Percentiles rank a stretch among this genome's conserved stretches.
Conservation (phyloP, 1,284 basidiomycete genomes). For the Amylostereum chailletii region DNA sequence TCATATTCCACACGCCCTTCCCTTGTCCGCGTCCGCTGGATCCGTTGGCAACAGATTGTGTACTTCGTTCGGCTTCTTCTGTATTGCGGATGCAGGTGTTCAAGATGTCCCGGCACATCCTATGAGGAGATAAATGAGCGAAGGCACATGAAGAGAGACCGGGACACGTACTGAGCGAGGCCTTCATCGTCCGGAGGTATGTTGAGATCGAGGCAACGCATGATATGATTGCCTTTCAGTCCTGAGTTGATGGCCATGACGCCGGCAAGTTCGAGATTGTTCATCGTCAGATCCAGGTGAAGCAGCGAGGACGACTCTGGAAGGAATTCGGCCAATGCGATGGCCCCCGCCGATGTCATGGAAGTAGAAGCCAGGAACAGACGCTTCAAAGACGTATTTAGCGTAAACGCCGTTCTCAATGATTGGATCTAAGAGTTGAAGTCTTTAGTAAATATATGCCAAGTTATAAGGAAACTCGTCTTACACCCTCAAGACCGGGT, state of each 20-base stretch:
- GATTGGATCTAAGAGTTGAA: conserved; percentile 64
- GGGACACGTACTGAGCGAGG: conserved; percentile 60
- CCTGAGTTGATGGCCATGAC: conserved; percentile 88
- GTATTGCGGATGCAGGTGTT: conserved; percentile 87
- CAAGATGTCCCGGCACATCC: conserved; percentile 71
- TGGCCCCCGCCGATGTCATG: conserved; percentile 81
- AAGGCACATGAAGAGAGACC: conserved; percentile 31
- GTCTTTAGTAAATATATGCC: neutral
- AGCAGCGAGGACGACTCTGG: conserved; percentile 83
- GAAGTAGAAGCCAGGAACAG: conserved; percentile 85
- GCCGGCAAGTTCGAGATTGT: conserved; percentile 80
- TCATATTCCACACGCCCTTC: conserved; percentile 72
- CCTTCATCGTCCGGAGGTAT: conserved; percentile 86
- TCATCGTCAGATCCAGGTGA: conserved; percentile 82
- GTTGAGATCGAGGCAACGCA: conserved; percentile 91
- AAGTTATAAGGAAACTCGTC: conserved; percentile 16
- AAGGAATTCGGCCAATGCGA: conserved; percentile 92
- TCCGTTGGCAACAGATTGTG: conserved; percentile 23
- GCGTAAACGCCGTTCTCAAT: conserved; percentile 84
- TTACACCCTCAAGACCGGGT: conserved; percentile 77
- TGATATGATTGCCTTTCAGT: conserved; percentile 72
- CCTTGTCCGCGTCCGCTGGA: conserved; percentile 33
- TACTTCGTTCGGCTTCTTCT: conserved; percentile 60
- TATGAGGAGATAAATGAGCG: conserved; percentile 16
- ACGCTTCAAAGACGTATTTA: conserved; percentile 88